Percentiles rank a stretch among this genome's conserved stretches.
Evolutionary conservation across 2,329 filamentous ascomycete genomes (phyloP).

Genomic region (Colletotrichum chlorophyti): DNA sequence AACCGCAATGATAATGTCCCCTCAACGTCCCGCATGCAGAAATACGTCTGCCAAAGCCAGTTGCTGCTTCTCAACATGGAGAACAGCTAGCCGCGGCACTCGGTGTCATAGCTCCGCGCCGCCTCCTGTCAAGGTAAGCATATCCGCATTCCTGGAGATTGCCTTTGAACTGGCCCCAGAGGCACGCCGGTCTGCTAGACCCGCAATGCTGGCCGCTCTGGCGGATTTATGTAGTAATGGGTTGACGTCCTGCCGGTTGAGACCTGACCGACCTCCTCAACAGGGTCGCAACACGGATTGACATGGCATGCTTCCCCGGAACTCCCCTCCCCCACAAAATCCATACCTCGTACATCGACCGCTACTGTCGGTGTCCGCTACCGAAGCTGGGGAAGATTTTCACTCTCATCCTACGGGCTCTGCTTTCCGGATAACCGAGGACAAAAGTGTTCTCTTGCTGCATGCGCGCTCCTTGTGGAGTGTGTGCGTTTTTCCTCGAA

Average conservation of each 20-base stretch:
- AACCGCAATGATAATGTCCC: not conserved
- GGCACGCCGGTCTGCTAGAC: not conserved
- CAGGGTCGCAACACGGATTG: constrained; percentile 6
- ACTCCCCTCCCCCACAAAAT: not conserved
- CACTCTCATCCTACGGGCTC: not conserved
- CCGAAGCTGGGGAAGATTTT: not conserved
- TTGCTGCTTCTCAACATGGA: too few relatives aligned
- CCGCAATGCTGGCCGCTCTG: too few relatives aligned
- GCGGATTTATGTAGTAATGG: constrained; percentile 10
- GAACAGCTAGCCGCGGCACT: not conserved
- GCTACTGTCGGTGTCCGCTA: not conserved
- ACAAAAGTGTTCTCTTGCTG: not conserved
- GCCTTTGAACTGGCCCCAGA: not conserved
- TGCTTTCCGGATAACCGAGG: not conserved
- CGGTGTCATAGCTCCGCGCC: not conserved
- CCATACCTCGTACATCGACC: not conserved
- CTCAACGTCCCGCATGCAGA: not conserved
- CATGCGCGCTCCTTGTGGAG: too few relatives aligned
- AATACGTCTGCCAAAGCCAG: not conserved
- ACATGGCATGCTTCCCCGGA: constrained; percentile 2
- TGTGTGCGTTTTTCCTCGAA: not conserved
- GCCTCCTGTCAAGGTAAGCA: not conserved
- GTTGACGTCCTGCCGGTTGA: not conserved
- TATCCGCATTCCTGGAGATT: constrained; percentile 1
- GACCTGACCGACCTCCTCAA: not conserved